These are phyloP conservation scores for Hyphopichia buzzinii DNA, from an alignment of 1,139 yeast genomes.

Conservation along the genomic window DNA sequence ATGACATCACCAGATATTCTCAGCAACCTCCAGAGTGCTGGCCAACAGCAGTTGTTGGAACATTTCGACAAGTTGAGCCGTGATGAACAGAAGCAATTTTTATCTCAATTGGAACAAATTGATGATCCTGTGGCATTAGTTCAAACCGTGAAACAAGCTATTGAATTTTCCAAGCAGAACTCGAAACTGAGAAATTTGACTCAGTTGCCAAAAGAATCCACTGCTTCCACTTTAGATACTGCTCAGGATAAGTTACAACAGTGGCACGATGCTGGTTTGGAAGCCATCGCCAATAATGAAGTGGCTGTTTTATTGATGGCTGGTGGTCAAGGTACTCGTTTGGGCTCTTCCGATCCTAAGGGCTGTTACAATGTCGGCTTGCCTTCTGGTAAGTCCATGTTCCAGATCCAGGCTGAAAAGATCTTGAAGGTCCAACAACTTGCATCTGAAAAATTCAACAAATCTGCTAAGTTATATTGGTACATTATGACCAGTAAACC, in stretches of 20 bases:
- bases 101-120: slow-evolving; percentile 38
- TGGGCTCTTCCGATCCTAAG: slow-evolving; percentile 87
- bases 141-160: slow-evolving; percentile 47
- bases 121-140: slow-evolving; percentile 42
- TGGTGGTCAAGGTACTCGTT: slow-evolving; percentile 96
- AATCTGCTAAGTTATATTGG: slow-evolving; percentile 60
- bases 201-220: slow-evolving; percentile 50
- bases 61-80: slow-evolving; percentile 35
- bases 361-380: slow-evolving; percentile 89
- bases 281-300: slow-evolving; percentile 65
- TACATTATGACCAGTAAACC: slow-evolving; percentile 97
- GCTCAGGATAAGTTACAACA: slow-evolving; percentile 21
- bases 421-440: slow-evolving; percentile 61
- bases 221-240: slow-evolving; percentile 49
- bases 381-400: slow-evolving; percentile 80
- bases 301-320: slow-evolving; percentile 93
- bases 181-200: slow-evolving; percentile 32
- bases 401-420: slow-evolving; percentile 92
- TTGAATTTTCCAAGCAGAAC: slow-evolving; percentile 36
- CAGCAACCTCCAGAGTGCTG: slow-evolving; percentile 51
- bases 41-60: slow-evolving; percentile 42
- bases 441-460: slow-evolving; percentile 36
- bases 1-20: slow-evolving; percentile 10
- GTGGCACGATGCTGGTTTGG: slow-evolving; percentile 64
- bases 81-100: slow-evolving; percentile 28